Conservation (phyloP, 305 asterid species). For the Caryopteris hybrid region DNA sequence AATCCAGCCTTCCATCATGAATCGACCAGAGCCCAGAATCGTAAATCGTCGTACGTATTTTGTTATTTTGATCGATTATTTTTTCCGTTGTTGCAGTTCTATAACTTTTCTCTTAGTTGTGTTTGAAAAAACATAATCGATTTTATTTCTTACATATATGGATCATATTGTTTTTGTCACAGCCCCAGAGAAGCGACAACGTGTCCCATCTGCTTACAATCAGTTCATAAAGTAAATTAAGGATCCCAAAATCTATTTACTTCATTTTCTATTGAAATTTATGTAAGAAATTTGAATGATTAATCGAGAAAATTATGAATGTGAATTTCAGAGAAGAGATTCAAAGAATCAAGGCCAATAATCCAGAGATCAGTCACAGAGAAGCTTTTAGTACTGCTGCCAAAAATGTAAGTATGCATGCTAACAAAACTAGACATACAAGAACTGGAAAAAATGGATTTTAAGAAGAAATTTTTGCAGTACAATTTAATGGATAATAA, state of each 20-base stretch:
- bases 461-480: no score
- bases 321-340: conserved; percentile 64
- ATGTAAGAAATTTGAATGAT: no score
- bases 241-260: not conserved
- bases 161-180: no score
- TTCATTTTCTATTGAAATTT: not conserved
- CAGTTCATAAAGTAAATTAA: conserved; percentile 73
- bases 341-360: conserved; percentile 85
- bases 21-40: conserved; percentile 36
- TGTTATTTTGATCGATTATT: not conserved
- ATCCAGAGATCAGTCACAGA: conserved; percentile 81
- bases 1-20: conserved; percentile 37
- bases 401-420: conserved; percentile 74
- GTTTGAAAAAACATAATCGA: no score
- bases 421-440: no score
- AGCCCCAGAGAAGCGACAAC: conserved; percentile 92
- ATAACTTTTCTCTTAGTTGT: no score
- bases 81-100: no score
- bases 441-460: no score
- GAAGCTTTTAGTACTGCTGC: conserved; percentile 98
- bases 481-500: no score
- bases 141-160: no score
- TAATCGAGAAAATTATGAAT: not conserved
- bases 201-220: conserved; percentile 91
- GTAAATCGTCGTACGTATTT: conserved; percentile 53